These are phyloP conservation scores for Kwoniella shandongensis DNA, from an alignment of 768 basidiomycete species.

Conservation along the genomic window DNA sequence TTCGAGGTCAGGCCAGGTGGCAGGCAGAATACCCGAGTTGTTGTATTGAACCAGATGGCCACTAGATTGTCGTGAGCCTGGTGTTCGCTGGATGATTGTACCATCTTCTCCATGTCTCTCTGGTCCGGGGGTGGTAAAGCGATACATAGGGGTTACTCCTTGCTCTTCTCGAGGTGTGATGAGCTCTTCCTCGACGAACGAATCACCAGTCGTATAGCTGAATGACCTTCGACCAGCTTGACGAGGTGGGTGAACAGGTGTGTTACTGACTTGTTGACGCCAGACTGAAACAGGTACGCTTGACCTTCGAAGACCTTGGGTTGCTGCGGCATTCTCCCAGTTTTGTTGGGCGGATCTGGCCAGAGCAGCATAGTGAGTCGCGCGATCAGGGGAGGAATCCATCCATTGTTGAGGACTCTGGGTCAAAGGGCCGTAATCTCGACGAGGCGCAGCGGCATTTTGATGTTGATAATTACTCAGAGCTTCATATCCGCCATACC, in stretches of 20 bases:
- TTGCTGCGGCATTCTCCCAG: not conserved
- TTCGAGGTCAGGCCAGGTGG: conserved; percentile 6
- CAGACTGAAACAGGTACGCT: not conserved
- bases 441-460: not conserved
- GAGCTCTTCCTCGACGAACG: not conserved
- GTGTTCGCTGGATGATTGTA: not conserved
- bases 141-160: not conserved
- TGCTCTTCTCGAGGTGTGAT: not conserved
- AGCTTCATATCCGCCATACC: conserved; percentile 3
- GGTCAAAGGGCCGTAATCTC: not conserved
- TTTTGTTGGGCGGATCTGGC: not conserved
- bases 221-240: not conserved
- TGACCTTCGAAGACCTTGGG: not conserved
- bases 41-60: conserved; percentile 1
- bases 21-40: conserved; percentile 6
- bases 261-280: not conserved
- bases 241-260: not conserved
- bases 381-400: not conserved
- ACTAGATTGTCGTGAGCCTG: not conserved
- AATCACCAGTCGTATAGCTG: not conserved
- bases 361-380: not conserved
- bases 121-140: conserved; percentile 10
- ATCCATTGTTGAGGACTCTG: not conserved
- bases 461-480: not conserved
- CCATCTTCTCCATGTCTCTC: not conserved